A percentile compares a stretch with the other conserved stretches of the same genome.
phyloP scores from a whole-genome alignment of 176 grass and related monocot genomes.

The Calamus simplicifolius region DNA sequence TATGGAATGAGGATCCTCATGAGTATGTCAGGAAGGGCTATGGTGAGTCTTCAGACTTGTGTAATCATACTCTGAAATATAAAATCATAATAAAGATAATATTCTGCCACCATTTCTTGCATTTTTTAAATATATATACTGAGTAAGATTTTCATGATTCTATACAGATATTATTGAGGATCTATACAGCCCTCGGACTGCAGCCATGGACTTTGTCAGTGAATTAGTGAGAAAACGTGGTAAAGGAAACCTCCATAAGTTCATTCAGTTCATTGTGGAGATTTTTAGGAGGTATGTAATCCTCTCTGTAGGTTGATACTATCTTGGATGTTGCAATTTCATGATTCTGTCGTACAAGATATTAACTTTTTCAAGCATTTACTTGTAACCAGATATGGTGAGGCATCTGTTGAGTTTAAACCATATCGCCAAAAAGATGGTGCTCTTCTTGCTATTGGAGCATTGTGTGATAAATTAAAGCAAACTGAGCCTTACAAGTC shows the following conservation, averaged over 20 bases:
- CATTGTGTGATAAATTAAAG: constrained; percentile 87
- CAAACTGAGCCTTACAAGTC: constrained; percentile 83
- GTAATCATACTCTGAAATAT: no score
- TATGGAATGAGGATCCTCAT: constrained; percentile 97
- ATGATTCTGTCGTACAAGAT: no score
- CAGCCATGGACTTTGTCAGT: constrained; percentile 90
- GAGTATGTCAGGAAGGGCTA: constrained; percentile 98
- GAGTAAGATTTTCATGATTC: not conserved
- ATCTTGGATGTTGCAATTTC: no score
- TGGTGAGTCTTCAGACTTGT: constrained; percentile 38
- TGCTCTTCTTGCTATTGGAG: constrained; percentile 85
- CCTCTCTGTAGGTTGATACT: no score
- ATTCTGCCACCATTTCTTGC: no score
- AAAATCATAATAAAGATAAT: no score
- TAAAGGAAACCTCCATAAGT: constrained; percentile 81
- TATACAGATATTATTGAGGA: constrained; percentile 89
- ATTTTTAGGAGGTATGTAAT: constrained; percentile 60
- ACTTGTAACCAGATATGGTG: constrained; percentile 43
- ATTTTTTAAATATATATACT: no score
- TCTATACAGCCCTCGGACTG: constrained; percentile 87
- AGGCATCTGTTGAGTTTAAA: constrained; percentile 45
- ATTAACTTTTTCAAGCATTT: no score
- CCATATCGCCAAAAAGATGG: constrained; percentile 93
- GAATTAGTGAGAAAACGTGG: constrained; percentile 91
- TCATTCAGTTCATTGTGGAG: constrained; percentile 87